Base-by-base conservation (phyloP, 306 rosid genomes). In the Prunus persica region DNA sequence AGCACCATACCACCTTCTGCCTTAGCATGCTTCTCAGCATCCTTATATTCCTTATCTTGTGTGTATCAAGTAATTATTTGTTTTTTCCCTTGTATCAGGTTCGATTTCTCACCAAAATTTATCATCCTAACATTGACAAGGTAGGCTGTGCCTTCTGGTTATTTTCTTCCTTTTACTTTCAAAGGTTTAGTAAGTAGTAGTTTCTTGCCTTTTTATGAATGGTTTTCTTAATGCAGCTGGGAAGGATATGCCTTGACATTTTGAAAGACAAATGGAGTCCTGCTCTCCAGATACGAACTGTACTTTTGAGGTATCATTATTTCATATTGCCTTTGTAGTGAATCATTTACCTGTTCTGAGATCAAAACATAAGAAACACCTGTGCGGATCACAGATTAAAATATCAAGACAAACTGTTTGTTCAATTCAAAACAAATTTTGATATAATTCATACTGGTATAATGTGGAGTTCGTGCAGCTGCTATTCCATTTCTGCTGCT, bases 91-190 rank as follows among this genome's bases (percentile, higher is more conserved):
- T 87, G 28, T 32, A 51, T 49, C 95, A 94, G 98, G 98, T 94
- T 76, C 89, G 98, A 79, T 94, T 94, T 86, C 89, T 94, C 65
- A 91, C 98, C 62, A 94, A 94, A 86, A 94, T 94, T 74, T 94
- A 94, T 77, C 98, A 94, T 80, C 98, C 98, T 11, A 94, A 94
- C 92, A 94, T 94, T 80, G 98, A 94, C 67, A 94, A 94, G 98
- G 98, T 90, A 75, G 47, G 77, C 61, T 72, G 52, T 65, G 72
- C 34, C 14, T 46, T 64, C 65, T 22, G 12, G 11, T 4, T 9
- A 22, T 81, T 63, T 43, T 74, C 49, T 13, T 56, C 58, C 71
- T 46, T 14, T 22, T n/a, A 20, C 76, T 38, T 71, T 38, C 13
- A 5, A 46, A 18, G 45, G 61, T 51, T 28, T 60, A 1, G 16